Percentiles rank a stretch among this genome's conserved stretches.
Evolutionary conservation across 2,329 filamentous ascomycete species (phyloP).

Genomic region (Calonectria multiphialidica): DNA sequence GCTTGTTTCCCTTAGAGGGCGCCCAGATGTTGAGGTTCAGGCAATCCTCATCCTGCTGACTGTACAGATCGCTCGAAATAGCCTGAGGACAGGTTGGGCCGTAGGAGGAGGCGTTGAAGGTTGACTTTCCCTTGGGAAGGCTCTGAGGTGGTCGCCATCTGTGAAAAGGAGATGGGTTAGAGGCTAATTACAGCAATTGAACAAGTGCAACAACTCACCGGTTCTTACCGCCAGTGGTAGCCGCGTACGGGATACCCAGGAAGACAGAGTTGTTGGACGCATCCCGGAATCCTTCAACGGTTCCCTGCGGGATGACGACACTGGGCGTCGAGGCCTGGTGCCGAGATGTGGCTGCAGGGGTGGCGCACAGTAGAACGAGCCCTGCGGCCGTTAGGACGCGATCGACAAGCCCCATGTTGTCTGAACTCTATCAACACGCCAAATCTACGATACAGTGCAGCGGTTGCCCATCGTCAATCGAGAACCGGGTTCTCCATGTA

Average conservation of each 20-base stretch:
- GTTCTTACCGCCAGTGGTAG: not conserved
- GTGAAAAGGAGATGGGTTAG: not conserved
- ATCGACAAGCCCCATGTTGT: not conserved
- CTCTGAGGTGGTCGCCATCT: not conserved
- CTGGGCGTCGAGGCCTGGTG: slow-evolving; percentile 17
- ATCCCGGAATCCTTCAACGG: slow-evolving; percentile 52
- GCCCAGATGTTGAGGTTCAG: slow-evolving; percentile 57
- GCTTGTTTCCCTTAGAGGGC: slow-evolving; percentile 35
- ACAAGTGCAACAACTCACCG: not conserved
- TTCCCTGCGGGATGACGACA: slow-evolving; percentile 43
- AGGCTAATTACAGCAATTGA: not conserved
- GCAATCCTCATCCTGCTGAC: slow-evolving; percentile 52
- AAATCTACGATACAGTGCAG: not conserved
- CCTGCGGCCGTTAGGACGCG: not conserved
- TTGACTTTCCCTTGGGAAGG: not conserved
- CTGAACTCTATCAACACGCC: not conserved
- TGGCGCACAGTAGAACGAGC: not conserved
- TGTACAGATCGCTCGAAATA: not conserved
- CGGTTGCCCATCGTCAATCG: not conserved
- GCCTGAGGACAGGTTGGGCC: not conserved
- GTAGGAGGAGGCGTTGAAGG: not conserved
- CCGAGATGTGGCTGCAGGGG: not conserved
- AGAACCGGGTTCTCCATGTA: not conserved
- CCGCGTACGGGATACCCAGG: slow-evolving; percentile 45
- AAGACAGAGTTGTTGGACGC: slow-evolving; percentile 49